These are phyloP conservation scores for Fusarium musae DNA, from an alignment of 2,329 filamentous ascomycete species.

Conservation along the genomic window DNA sequence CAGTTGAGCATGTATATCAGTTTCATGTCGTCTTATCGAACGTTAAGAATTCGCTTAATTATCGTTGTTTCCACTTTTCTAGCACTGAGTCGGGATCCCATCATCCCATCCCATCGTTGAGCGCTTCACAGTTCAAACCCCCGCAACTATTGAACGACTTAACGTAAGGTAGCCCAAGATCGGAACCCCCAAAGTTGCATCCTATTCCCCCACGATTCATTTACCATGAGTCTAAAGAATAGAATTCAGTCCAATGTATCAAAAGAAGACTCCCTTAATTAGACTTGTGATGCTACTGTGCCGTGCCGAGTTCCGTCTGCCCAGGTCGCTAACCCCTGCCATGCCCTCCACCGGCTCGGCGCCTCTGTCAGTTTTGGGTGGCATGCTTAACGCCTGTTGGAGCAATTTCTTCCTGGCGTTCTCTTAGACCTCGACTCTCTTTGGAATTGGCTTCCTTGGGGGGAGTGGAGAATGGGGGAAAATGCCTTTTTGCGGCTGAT, in stretches of 20 bases:
- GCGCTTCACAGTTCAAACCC: conserved; percentile 1
- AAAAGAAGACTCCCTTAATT: conserved; percentile 5
- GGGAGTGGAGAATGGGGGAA: conserved; percentile 34
- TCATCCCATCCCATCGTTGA: conserved; percentile 1
- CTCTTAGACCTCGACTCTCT: background rate
- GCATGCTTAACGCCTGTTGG: conserved; percentile 11
- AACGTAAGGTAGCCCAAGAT: background rate
- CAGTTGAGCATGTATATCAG: background rate
- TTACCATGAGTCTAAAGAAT: background rate
- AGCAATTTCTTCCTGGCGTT: conserved; percentile 2
- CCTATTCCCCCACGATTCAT: conserved; percentile 26
- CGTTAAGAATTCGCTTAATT: conserved; percentile 9
- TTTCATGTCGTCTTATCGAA: conserved; percentile 13
- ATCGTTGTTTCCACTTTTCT: conserved; percentile 11
- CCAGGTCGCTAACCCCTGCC: conserved; percentile 21
- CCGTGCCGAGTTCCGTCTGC: conserved; percentile 38
- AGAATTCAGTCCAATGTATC: conserved; percentile 9
- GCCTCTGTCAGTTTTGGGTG: conserved; percentile 30
- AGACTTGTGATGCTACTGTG: conserved; percentile 13
- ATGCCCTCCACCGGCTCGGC: conserved; percentile 33
- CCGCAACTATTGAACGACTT: conserved; percentile 19
- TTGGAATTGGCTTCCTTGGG: conserved; percentile 16
- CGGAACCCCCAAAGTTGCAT: conserved; percentile 28
- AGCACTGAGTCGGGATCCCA: background rate
- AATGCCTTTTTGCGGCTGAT: conserved; percentile 17